These are phyloP conservation scores for Populus pruinosa DNA, from an alignment of 345 rosid genomes.

Conservation along the genomic window DNA sequence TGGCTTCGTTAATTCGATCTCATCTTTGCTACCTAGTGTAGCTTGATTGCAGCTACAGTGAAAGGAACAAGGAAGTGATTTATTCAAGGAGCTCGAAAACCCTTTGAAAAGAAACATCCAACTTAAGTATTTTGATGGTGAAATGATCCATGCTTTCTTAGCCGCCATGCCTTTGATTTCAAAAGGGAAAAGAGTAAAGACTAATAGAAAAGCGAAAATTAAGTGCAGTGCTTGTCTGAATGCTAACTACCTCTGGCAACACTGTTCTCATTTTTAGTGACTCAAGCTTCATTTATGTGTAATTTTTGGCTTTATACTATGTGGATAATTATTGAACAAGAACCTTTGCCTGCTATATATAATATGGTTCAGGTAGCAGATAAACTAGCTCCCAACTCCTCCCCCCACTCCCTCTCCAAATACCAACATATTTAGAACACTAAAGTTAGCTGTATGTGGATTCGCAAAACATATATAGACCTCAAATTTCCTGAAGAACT, in stretches of 20 bases:
- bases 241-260: neutral
- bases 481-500: neutral
- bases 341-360: slow-evolving; percentile 4
- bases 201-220: too few species aligned
- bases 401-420: neutral
- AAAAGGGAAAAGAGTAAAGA: too few species aligned
- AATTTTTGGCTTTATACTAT: slow-evolving; percentile 21
- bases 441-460: neutral
- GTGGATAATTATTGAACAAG: slow-evolving; percentile 14
- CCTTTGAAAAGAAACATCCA: too few species aligned
- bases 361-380: slow-evolving; percentile 11
- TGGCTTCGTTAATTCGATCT: neutral
- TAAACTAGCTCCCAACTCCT: slow-evolving; percentile 9
- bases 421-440: neutral
- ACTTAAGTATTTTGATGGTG: neutral
- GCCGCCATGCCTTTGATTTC: too few species aligned
- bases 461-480: neutral
- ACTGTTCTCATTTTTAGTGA: slow-evolving; percentile 13
- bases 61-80: too few species aligned
- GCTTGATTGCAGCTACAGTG: too few species aligned
- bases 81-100: too few species aligned
- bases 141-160: neutral
- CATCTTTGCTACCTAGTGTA: too few species aligned
- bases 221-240: neutral
- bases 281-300: slow-evolving; percentile 5